Base-by-base conservation (phyloP, 345 rosid species). In the Erucastrum elatum region DNA sequence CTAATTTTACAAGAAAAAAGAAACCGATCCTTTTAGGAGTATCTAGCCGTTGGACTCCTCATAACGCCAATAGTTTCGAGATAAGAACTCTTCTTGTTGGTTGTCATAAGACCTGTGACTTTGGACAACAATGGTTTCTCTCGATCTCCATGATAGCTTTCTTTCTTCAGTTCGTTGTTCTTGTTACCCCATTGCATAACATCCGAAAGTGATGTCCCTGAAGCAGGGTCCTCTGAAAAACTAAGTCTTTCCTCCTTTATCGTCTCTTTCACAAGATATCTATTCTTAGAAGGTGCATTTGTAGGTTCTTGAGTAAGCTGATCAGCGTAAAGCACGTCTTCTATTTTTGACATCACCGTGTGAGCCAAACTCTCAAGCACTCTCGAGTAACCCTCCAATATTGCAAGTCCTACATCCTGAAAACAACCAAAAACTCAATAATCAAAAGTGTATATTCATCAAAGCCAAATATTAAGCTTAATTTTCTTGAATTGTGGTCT, bases 301-400 rank as follows among this genome's bases (percentile, higher is more conserved):
- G 86, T 66, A 60, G 96, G 98, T 59, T 89, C 89, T 80, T 76
- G 86, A 0, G 88, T 70, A 0, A 79, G 80, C 58, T 84, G 79
- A 82, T 93, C 94, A 2, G 94, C 91, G 64, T 77, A 84, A 4
- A 91, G 85, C 10, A 93, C 98, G 56, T 93, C 98, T 74, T 93
- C 97, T 0, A 93, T 91, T 64, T 91, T 80, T 0, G 97, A 93
- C 85, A 88, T 62, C 2, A 91, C 95, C 0, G 94, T 89, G 77
- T 83, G 87, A 46, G 98, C 97, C 81, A 93, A 87, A 82, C 92
- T 93, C 82, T 91, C 98, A 16, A 93, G 84, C 27, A 91, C 85
- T 79, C 98, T 87, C 0, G 98, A 93, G 80, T 93, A 93, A 74
- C 98, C 89, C 80, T 93, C 98, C 26, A 91, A 82, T 64, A 91